Percentiles rank a stretch among this genome's conserved stretches.
phyloP scores from a whole-genome alignment of 441 rosid species.

The Eruca vesicaria region DNA sequence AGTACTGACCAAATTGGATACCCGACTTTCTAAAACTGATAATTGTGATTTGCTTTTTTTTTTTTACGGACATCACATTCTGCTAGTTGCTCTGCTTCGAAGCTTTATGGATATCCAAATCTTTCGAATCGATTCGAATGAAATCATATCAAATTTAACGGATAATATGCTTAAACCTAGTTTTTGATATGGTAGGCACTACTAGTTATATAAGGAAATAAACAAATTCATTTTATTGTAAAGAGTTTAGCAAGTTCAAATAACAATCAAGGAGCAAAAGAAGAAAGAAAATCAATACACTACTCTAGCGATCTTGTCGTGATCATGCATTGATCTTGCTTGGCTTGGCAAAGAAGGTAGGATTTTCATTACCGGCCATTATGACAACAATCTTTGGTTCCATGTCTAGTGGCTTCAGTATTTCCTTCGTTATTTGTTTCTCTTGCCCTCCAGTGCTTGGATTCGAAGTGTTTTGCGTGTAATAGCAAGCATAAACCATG shows the following conservation, averaged over 20 bases:
- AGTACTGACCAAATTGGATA: too few relatives aligned
- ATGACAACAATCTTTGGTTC: constrained; percentile 72
- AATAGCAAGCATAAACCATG: constrained; percentile 53
- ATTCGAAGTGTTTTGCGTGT: constrained; percentile 12
- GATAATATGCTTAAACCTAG: too few relatives aligned
- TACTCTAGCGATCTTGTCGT: neutral
- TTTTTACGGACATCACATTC: too few relatives aligned
- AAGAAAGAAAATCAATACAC: neutral
- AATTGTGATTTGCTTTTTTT: too few relatives aligned
- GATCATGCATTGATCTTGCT: constrained; percentile 18
- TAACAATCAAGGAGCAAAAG: neutral
- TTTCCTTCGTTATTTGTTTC: constrained; percentile 19
- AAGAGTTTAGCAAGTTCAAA: neutral
- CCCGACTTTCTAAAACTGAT: too few relatives aligned
- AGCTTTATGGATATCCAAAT: too few relatives aligned
- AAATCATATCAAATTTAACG: too few relatives aligned
- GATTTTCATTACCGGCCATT: constrained; percentile 73
- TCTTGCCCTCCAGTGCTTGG: constrained; percentile 24
- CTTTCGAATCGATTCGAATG: too few relatives aligned
- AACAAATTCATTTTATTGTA: neutral
- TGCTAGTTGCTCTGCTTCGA: too few relatives aligned
- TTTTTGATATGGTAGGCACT: neutral
- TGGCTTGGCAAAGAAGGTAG: constrained; percentile 65
- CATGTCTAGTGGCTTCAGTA: constrained; percentile 38
- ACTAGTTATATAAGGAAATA: neutral